Evolutionary conservation across 495 filamentous ascomycete genomes (phyloP).

Genomic region (Penicillium turbatum): DNA sequence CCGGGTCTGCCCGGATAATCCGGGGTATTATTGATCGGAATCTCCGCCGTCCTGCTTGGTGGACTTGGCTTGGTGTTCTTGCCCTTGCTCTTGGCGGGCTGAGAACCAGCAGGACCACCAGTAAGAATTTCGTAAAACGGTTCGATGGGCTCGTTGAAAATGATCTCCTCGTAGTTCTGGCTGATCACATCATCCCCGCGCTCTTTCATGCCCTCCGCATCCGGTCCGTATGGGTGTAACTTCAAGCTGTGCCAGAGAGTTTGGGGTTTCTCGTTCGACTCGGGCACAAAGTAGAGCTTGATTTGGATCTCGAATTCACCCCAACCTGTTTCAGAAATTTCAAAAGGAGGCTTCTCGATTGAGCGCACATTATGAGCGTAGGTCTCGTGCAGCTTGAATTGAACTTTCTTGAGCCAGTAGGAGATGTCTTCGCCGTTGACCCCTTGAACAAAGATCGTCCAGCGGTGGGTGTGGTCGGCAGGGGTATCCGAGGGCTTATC

Average conservation of each 20-base stretch:
- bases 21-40: constrained; percentile 58
- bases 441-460: constrained; percentile 88
- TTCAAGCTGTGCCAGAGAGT: constrained; percentile 87
- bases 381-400: constrained; percentile 96
- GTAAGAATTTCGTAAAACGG: constrained; percentile 80
- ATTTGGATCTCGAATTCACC: constrained; percentile 96
- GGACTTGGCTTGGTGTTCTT: constrained; percentile 47
- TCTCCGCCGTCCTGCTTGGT: constrained; percentile 60
- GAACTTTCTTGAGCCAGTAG: constrained; percentile 93
- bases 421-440: constrained; percentile 82
- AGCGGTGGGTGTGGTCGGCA: constrained; percentile 87
- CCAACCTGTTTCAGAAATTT: constrained; percentile 90
- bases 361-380: constrained; percentile 84
- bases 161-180: constrained; percentile 82
- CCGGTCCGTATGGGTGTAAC: constrained; percentile 83
- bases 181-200: constrained; percentile 61
- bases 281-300: constrained; percentile 82
- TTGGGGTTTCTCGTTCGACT: constrained; percentile 84
- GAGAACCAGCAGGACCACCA: constrained; percentile 45
- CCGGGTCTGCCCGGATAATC: constrained; percentile 66
- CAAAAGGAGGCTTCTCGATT: constrained; percentile 72
- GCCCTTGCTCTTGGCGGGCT: constrained; percentile 38
- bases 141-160: constrained; percentile 95
- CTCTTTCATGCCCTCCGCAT: constrained; percentile 67
- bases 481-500: constrained; percentile 57